Conservation (phyloP, 495 filamentous ascomycete species). For the Penicillium crystallinum region DNA sequence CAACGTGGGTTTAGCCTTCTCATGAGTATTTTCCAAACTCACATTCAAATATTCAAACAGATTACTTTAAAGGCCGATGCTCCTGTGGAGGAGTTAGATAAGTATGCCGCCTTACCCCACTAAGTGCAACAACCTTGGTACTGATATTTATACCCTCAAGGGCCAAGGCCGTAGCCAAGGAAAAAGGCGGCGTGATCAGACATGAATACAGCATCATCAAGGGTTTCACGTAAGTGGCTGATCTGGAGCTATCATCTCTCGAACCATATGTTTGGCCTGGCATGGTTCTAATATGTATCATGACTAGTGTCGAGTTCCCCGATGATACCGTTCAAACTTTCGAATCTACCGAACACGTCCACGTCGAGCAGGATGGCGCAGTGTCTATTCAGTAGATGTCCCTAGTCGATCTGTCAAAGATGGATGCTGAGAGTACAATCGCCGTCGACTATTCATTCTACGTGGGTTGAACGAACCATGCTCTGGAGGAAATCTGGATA, state of each 20-base stretch:
- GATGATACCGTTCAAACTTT: slow-evolving; percentile 59
- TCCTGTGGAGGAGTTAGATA: slow-evolving; percentile 54
- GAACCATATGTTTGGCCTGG: neutral
- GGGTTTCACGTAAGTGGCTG: slow-evolving; percentile 73
- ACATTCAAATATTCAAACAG: slow-evolving; percentile 39
- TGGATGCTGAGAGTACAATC: neutral
- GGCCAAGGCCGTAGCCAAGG: slow-evolving; percentile 63
- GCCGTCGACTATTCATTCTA: neutral
- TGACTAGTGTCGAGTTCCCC: slow-evolving; percentile 66
- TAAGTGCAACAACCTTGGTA: neutral
- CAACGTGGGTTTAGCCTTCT: slow-evolving; percentile 50
- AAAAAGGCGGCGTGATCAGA: slow-evolving; percentile 73
- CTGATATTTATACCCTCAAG: slow-evolving; percentile 33
- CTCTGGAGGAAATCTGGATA: neutral
- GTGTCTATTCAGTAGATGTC: slow-evolving; percentile 60
- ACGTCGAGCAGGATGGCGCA: slow-evolving; percentile 69
- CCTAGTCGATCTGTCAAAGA: neutral
- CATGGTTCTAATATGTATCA: neutral
- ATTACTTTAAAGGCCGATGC: slow-evolving; percentile 71
- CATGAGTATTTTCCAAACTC: slow-evolving; percentile 1
- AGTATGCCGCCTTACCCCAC: slow-evolving; percentile 37
- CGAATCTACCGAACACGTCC: slow-evolving; percentile 59
- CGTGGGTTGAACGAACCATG: neutral
- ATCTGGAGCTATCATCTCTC: neutral
- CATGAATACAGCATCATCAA: slow-evolving; percentile 83